These are phyloP conservation scores for Pyrus betulifolia DNA, from an alignment of 306 rosid species.

Conservation along the genomic window DNA sequence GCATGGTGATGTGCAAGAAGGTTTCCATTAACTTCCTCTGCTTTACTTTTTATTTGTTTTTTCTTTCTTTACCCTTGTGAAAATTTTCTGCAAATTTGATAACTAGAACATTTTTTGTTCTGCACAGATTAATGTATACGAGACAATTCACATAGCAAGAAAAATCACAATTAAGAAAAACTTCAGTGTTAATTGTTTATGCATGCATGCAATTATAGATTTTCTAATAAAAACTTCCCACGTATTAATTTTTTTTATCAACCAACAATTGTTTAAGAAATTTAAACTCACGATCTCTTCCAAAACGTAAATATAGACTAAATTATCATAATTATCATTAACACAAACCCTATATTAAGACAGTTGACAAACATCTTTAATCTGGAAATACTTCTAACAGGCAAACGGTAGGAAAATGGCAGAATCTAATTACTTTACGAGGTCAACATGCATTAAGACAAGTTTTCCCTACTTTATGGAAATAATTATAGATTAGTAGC, in stretches of 20 bases:
- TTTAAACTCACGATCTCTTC: too few relatives aligned
- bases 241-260: too few relatives aligned
- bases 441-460: constrained; percentile 35
- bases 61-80: not conserved
- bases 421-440: constrained; percentile 47
- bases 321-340: too few relatives aligned
- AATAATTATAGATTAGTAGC: constrained; percentile 12
- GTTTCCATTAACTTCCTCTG: not conserved
- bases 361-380: constrained; percentile 40
- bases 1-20: not conserved
- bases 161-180: too few relatives aligned
- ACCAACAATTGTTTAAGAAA: too few relatives aligned
- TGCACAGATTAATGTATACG: not conserved
- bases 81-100: not conserved
- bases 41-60: not conserved
- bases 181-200: too few relatives aligned
- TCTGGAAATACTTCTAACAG: constrained; percentile 15
- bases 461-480: constrained; percentile 48
- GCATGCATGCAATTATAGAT: too few relatives aligned
- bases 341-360: constrained; percentile 15
- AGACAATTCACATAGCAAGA: too few relatives aligned
- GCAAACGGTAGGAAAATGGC: constrained; percentile 12
- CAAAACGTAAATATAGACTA: too few relatives aligned
- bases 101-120: not conserved
- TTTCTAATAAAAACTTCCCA: too few relatives aligned